Evolutionary conservation across 805 yeast genomes (phyloP), one percentile per base, ranked within the genome.

Genomic region (Kuraishia molischiana): DNA sequence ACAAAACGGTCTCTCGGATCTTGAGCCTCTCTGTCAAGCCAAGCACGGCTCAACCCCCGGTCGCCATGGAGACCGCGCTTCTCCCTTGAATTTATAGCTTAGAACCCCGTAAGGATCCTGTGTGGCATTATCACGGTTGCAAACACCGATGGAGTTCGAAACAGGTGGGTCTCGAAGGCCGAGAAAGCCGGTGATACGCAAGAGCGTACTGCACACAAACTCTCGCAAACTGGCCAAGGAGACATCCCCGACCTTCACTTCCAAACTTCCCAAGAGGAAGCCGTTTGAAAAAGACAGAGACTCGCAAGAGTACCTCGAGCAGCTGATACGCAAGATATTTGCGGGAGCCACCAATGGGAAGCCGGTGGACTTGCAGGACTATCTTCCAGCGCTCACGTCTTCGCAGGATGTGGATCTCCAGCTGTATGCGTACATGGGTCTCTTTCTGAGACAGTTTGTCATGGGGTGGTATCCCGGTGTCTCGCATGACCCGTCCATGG

Each of bases 361-460:
- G n/a, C 8, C 8, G 11, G 36, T 18, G 21, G 21, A 13, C 11
- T 10, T 21, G 18, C 38, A 46, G 13, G 53, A 49, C 2, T 42
- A 42, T 8, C 49, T 69, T 3, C 72, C 73, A 0, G 52, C 59
- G 1, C 46, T 69, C 31, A 62, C 71, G 1, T 54, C 65, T 1
- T 61, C 67, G 0, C 43, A 56, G 1, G 49, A 44, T 2, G 59
- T 74, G 3, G 75, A 72, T 44, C 38, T 56, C 2, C 67, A 71
- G 44, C 49, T 74, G 11, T 69, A 71, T 44, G 62, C 71, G 1
- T 44, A 75, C 4, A 41, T 71, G 4, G 73, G 74, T 0, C 51
- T 74, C 11, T 47, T 74, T 4, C 39, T 72, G 31, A 59, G 64
- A 19, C 67, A 67, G 37, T 75, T 74, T 44, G 61, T 74, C 3